Base-by-base conservation (phyloP, 2,329 filamentous ascomycete species). In the Phaeosphaeriaceae sp. region DNA sequence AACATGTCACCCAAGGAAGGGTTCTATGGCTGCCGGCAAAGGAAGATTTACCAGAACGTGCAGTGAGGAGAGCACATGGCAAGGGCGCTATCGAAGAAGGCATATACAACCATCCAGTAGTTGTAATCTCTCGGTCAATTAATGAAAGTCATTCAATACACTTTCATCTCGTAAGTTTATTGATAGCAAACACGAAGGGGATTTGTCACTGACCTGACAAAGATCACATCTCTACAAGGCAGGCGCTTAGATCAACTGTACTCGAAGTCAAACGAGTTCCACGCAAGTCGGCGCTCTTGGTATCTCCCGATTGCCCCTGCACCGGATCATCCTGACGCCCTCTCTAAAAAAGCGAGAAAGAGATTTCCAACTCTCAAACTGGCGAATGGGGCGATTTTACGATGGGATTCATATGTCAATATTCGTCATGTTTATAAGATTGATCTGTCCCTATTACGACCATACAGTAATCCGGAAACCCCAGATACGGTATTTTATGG, bases 211-310 rank as follows among this genome's bases (percentile, higher is more conserved):
- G 23, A 70, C 47, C 28, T 35, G 23, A 13, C 30, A 3, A 34
- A 72, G 70, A 66, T 72, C 12, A 71, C 69, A 2, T 72, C 69
- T 4, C 61, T 72, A 38, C 61, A 70, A 46, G 66, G 68, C 33
- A 71, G 66, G 42, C 61, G 53, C 15, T 61, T 74, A 8, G 50
- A 66, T 23, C 60, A 72, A 37, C 58, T 67, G 23, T 74, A 70
- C 40, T 58, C 59, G 30, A 67, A 68, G 43, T 34, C 60, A 17
- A 70, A 66, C 52, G 63, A 72, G 11, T 71, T 67, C 41, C 68
- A 72, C 34, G 55, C 58, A 2, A 66, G 64, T 34, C 60, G 66
- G 7, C 61, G 68, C 12, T 61, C 63, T 5, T 67, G 64, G 66
- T 72, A 71, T 37, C 62, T 73, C 13, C 67, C 71, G 6, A 67